phyloP scores from a whole-genome alignment of 2,329 filamentous ascomycete genomes.

The Stemphylium lycopersici region DNA sequence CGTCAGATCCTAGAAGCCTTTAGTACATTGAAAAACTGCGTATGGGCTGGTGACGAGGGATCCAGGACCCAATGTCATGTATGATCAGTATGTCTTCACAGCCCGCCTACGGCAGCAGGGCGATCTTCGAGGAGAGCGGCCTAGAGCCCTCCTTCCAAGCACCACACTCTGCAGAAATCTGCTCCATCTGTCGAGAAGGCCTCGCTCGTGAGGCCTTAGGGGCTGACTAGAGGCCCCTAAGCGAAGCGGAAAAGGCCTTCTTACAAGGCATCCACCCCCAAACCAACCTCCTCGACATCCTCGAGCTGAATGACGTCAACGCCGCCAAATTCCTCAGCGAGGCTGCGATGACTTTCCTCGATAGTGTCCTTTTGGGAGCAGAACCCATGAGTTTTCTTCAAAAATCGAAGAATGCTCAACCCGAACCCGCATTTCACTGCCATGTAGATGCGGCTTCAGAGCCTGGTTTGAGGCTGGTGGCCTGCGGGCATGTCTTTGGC shows the following conservation, averaged over 20 bases:
- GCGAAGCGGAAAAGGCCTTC: neutral
- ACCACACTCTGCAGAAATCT: neutral
- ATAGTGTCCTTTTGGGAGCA: no score
- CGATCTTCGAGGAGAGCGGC: neutral
- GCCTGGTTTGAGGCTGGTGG: neutral
- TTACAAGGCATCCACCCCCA: neutral
- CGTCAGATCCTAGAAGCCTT: no score
- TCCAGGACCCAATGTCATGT: no score
- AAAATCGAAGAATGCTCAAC: no score
- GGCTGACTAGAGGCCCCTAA: neutral
- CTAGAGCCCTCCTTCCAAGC: neutral
- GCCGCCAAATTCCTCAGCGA: no score
- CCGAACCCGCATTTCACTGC: no score
- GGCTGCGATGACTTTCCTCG: no score
- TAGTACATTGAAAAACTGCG: no score
- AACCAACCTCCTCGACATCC: neutral
- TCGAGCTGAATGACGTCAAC: neutral
- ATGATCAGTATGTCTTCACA: neutral
- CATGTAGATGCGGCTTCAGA: neutral
- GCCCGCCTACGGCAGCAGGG: neutral
- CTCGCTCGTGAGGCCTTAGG: neutral
- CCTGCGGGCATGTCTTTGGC: neutral
- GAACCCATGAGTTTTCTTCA: no score
- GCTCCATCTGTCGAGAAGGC: constrained; percentile 5
- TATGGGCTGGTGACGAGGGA: no score